These are phyloP conservation scores for Lepidium campestre DNA, from an alignment of 441 rosid genomes.

Conservation along the genomic window DNA sequence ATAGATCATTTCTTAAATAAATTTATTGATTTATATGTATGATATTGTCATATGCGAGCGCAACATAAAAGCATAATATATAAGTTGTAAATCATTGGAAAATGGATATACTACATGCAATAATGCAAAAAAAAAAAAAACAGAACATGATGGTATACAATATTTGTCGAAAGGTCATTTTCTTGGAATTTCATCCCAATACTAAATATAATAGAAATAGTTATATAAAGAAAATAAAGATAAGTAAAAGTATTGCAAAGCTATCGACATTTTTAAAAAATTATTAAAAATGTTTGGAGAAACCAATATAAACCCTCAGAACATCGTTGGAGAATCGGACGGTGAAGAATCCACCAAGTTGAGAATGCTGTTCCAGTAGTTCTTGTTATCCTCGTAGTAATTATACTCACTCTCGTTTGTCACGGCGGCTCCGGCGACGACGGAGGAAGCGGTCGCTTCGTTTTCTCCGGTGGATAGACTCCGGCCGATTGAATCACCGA, in stretches of 20 bases:
- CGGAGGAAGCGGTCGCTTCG: neutral
- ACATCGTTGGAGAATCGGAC: constrained; percentile 48
- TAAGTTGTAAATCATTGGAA: neutral
- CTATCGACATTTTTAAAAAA: constrained; percentile 7
- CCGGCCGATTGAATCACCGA: constrained; percentile 31
- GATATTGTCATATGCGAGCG: too few species aligned
- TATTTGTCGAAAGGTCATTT: neutral
- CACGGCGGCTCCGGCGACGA: neutral
- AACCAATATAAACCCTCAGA: constrained; percentile 13
- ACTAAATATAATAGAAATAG: neutral
- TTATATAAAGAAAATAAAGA: neutral
- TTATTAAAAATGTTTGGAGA: neutral
- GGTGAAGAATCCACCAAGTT: constrained; percentile 87
- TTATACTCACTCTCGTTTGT: constrained; percentile 33
- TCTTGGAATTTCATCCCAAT: neutral
- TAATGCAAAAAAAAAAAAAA: neutral
- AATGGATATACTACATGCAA: neutral
- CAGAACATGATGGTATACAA: neutral
- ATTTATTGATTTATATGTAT: too few species aligned
- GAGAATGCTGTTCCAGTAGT: constrained; percentile 94
- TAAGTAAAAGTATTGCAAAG: constrained; percentile 8
- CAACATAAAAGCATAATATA: neutral
- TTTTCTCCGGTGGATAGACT: constrained; percentile 23
- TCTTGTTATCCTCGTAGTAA: constrained; percentile 80
- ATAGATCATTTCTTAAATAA: too few species aligned